Evolutionary conservation across 2,329 filamentous ascomycete genomes (phyloP).

Genomic region (Neofusicoccum sp.): DNA sequence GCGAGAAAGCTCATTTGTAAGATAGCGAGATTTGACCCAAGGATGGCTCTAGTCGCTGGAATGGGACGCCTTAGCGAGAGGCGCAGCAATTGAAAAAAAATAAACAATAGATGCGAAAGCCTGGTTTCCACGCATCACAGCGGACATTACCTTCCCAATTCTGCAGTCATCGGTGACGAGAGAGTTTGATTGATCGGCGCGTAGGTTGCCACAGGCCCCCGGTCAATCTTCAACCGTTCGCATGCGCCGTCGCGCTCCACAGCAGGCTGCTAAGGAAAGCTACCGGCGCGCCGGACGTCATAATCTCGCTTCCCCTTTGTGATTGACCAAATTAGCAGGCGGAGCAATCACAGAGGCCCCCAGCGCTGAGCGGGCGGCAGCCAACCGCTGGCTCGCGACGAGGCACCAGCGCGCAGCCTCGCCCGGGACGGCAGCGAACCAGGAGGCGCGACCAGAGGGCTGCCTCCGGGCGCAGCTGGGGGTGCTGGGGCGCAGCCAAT

Average conservation of each 20-base stretch:
- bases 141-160: background rate
- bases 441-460: background rate
- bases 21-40: conserved; percentile 9
- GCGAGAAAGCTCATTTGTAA: conserved; percentile 16
- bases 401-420: background rate
- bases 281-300: conserved; percentile 9
- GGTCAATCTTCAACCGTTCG: conserved; percentile 11
- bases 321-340: conserved; percentile 5
- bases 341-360: background rate
- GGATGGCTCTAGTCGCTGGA: conserved; percentile 2
- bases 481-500: conserved; percentile 3
- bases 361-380: background rate
- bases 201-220: conserved; percentile 4
- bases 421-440: conserved; percentile 5
- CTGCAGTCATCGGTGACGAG: conserved; percentile 3
- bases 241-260: background rate
- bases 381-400: background rate
- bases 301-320: conserved; percentile 18
- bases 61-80: conserved; percentile 9
- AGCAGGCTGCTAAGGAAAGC: background rate
- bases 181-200: conserved; percentile 7
- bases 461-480: background rate
- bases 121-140: background rate
- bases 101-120: conserved; percentile 6
- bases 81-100: conserved; percentile 11